Evolutionary conservation across 768 basidiomycete genomes (phyloP).

Genomic region (Chiua virens): DNA sequence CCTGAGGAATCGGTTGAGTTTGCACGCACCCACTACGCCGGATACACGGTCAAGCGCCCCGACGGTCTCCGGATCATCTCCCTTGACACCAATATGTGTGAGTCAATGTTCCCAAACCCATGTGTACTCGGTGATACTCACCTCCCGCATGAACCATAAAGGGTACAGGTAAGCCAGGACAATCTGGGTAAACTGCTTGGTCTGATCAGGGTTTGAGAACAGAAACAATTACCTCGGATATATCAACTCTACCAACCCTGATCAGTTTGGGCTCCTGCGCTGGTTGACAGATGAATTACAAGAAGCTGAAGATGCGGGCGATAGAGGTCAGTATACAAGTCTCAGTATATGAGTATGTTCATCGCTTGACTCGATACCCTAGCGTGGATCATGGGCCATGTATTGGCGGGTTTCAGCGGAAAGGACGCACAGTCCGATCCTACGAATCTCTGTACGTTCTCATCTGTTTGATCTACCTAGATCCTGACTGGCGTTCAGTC

Average conservation of each 20-base stretch:
- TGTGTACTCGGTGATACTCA: conserved; percentile 17
- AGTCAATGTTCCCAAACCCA: conserved; percentile 15
- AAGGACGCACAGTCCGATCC: conserved; percentile 43
- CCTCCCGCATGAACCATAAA: neutral
- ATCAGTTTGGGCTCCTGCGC: conserved; percentile 40
- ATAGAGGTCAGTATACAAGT: conserved; percentile 31
- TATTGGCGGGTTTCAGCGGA: conserved; percentile 43
- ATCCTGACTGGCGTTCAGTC: conserved; percentile 30
- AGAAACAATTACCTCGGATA: conserved; percentile 17
- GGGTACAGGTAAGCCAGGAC: neutral
- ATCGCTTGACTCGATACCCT: neutral
- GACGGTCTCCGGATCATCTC: conserved; percentile 49
- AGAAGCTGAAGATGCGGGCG: conserved; percentile 46
- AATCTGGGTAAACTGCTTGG: conserved; percentile 26
- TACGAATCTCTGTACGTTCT: conserved; percentile 40
- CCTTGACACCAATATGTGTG: conserved; percentile 49
- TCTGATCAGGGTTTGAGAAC: conserved; percentile 44
- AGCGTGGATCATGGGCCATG: conserved; percentile 52
- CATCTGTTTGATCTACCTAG: conserved; percentile 16
- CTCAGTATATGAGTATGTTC: neutral
- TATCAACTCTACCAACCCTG: conserved; percentile 41
- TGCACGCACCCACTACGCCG: conserved; percentile 45
- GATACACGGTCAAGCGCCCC: conserved; percentile 41
- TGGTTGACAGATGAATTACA: conserved; percentile 51
- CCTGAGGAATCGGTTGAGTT: conserved; percentile 31